phyloP scores from a whole-genome alignment of 2,329 filamentous ascomycete genomes.

The Cordyceps pruinosa region DNA sequence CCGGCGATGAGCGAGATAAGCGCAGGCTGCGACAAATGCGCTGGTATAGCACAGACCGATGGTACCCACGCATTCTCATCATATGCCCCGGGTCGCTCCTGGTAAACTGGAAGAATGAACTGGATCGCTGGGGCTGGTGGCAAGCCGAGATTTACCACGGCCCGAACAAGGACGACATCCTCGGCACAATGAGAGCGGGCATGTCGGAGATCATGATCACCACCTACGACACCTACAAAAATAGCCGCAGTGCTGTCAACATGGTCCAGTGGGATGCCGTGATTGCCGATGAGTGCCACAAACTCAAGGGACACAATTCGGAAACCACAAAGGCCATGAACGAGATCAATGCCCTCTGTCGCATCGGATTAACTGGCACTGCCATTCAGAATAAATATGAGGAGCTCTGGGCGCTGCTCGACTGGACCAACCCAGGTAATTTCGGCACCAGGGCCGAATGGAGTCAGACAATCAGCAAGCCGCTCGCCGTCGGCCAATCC shows the following conservation, averaged over 20 bases:
- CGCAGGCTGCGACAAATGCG: conserved; percentile 86
- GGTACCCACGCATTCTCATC: conserved; percentile 75
- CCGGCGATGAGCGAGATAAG: conserved; percentile 74
- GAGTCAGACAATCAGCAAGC: conserved; percentile 69
- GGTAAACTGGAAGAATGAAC: conserved; percentile 82
- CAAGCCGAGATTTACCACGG: conserved; percentile 79
- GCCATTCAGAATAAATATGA: conserved; percentile 98
- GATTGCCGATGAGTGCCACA: conserved; percentile 89
- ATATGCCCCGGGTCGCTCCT: conserved; percentile 86
- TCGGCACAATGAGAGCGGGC: conserved; percentile 67
- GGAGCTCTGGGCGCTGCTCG: conserved; percentile 90
- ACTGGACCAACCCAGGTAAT: conserved; percentile 87
- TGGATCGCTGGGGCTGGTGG: conserved; percentile 95
- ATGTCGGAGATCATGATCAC: conserved; percentile 87
- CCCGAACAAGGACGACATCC: conserved; percentile 55
- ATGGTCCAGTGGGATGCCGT: conserved; percentile 88
- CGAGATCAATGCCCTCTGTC: conserved; percentile 81
- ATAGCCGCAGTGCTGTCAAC: conserved; percentile 67
- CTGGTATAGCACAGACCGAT: conserved; percentile 46
- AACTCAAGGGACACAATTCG: conserved; percentile 71
- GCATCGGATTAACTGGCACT: conserved; percentile 89
- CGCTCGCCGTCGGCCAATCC: conserved; percentile 80
- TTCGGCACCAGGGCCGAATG: conserved; percentile 62
- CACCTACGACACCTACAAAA: conserved; percentile 86
- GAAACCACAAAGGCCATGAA: conserved; percentile 82